Base-by-base conservation (phyloP, 495 filamentous ascomycete genomes). In the Hypoxylon lienhwacheense region DNA sequence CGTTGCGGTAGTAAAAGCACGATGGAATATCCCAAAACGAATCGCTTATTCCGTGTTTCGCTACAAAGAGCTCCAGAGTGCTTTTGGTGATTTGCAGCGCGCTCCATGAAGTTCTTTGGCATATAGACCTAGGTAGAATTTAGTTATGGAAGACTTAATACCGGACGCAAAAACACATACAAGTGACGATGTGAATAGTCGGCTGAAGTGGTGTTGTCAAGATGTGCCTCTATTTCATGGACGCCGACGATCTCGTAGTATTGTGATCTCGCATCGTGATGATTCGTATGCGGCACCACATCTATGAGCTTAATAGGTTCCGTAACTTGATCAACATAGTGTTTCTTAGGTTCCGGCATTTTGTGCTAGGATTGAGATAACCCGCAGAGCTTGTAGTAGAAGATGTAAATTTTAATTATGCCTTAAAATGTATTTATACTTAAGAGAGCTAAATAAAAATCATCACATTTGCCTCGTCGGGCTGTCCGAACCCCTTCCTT, bases 51-150 rank as follows among this genome's bases (percentile, higher is more conserved):
- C 39, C 36, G 19, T 71, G 60, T 6, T 41, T 49, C 7, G 66
- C 21, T 0, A 66, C 60, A 36, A 78, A 60, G 5, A 50, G 28
- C 7, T 72, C 58, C 5, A 77, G 53, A 61, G 76, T 64, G 0
- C 54, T 46, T 22, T 39, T 55, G 0, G 65, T 75, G 16, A 73
- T 55, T 21, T 74, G 64, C 11, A 78, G 53, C 4, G 71, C 64
- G n/a, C 66, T 56, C 68, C 71, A 75, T 0, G 74, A 76, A 16
- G 69, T 74, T 11, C 32, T 41, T 53, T 77, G 74, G 37, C 64
- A 70, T 50, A 78, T 68, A 11, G 74, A 76, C 56, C 71, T 76
- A 28, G 19, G 12, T n/a, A 7, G 15, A n/a, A 11, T 7, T 52
- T 17, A 61, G 47, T n/a, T n/a, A n/a, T n/a, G 11, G 44, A 7